These are phyloP conservation scores for Pseudocercospora musae DNA, from an alignment of 2,329 filamentous ascomycete species.

Conservation along the genomic window DNA sequence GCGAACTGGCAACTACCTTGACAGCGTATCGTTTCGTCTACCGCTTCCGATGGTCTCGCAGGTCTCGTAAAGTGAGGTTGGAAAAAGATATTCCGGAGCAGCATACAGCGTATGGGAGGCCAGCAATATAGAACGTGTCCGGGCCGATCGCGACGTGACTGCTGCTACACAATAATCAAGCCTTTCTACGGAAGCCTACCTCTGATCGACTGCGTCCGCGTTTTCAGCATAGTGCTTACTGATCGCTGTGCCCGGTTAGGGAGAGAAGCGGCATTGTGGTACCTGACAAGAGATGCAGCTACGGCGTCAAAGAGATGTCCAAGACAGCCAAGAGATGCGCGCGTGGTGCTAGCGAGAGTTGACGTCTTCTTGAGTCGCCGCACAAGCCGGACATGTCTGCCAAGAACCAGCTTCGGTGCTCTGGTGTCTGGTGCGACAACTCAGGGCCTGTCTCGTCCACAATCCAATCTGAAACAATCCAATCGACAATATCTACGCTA, in stretches of 20 bases:
- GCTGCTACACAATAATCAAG: background rate
- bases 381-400: background rate
- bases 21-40: background rate
- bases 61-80: background rate
- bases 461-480: too few species aligned
- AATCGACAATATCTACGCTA: too few species aligned
- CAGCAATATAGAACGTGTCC: background rate
- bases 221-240: background rate
- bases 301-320: background rate
- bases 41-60: background rate
- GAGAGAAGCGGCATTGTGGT: background rate
- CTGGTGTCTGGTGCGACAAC: background rate
- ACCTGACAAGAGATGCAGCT: background rate
- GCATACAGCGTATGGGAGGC: background rate
- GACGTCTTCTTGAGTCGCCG: background rate
- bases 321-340: background rate
- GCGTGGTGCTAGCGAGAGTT: background rate
- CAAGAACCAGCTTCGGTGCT: background rate
- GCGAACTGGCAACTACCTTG: background rate
- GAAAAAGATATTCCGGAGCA: background rate
- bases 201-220: background rate
- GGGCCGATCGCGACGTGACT: background rate
- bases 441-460: too few species aligned
- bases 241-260: too few species aligned
- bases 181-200: background rate